Conservation (phyloP, 2,329 filamentous ascomycete genomes). For the Neurospora crassa region DNA sequence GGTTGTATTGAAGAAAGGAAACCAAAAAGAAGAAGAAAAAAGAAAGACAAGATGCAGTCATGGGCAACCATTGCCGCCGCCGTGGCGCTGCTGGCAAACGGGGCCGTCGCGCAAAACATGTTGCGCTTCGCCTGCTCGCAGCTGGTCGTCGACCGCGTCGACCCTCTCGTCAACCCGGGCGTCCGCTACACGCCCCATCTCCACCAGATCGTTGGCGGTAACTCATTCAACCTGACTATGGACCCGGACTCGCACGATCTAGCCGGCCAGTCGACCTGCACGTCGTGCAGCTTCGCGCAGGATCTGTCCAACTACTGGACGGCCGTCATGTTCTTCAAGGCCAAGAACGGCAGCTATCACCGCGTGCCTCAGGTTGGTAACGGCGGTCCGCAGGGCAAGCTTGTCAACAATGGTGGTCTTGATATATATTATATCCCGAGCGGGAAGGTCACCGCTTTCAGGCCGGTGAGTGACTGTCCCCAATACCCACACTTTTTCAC, state of each 20-base stretch:
- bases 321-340: constrained; percentile 35
- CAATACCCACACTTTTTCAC: too few species aligned
- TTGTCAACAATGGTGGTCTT: constrained; percentile 33
- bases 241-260: constrained; percentile 27
- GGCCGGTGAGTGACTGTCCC: constrained; percentile 21
- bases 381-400: constrained; percentile 32
- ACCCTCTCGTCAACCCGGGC: constrained; percentile 36
- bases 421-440: constrained; percentile 36
- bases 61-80: constrained; percentile 18
- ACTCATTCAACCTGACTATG: constrained; percentile 36
- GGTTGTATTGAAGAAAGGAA: not conserved
- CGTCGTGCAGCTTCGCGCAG: constrained; percentile 33
- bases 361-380: constrained; percentile 35
- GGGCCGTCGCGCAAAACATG: constrained; percentile 29
- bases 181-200: constrained; percentile 35
- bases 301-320: constrained; percentile 40
- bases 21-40: not conserved
- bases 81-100: constrained; percentile 21
- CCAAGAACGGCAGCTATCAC: constrained; percentile 32
- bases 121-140: constrained; percentile 38
- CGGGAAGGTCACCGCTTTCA: constrained; percentile 32
- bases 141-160: constrained; percentile 36
- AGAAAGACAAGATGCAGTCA: constrained; percentile 18
- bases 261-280: constrained; percentile 28
- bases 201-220: constrained; percentile 37